Evolutionary conservation across 495 filamentous ascomycete species (phyloP), one percentile per base, ranked within the genome.

Genomic region (Aspergillus indologenus): DNA sequence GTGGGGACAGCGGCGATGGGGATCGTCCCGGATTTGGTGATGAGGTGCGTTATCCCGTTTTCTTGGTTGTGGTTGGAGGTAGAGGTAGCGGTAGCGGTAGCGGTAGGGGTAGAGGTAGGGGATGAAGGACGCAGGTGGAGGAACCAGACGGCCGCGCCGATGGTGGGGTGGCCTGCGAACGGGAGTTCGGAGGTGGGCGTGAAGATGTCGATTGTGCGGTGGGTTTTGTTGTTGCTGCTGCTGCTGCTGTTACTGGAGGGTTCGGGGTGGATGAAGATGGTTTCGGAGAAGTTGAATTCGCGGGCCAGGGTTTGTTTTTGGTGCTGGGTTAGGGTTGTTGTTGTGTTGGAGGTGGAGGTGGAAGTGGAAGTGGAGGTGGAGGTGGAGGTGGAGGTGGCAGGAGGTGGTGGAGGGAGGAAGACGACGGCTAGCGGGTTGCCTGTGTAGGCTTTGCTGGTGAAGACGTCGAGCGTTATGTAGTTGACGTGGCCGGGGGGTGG

Each of bases 241-340:
- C n/a, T n/a, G n/a, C n/a, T n/a, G n/a, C 31, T 69, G 14, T 55
- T 40, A 5, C 15, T 20, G 1, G 47, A 15, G 43, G 5, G n/a
- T 43, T 23, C 9, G 22, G 20, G 66, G 61, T 91, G 83, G 15
- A 94, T 72, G 72, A 93, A 96, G 53, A 92, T 87, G 1, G 86
- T 92, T 66, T 94, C 90, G 4, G 88, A 91, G 62, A 91, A 79
- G 61, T 93, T 93, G 85, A 94, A 94, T 72, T 96, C 91, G 29
- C 69, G 64, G 2, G 90, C 84, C 40, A 95, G 86, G 45, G 63
- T 70, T 71, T 75, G 75, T 45, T 77, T 79, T 56, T 79, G 75
- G 51, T 34, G 48, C 44, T 77, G 73, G 42, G 69, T 70, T 34
- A 79, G 46, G 51, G 22, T 66, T 46, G 5, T 54, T 45, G 20